phyloP scores from a whole-genome alignment of 805 yeast genomes.

The Spathaspora girioi region DNA sequence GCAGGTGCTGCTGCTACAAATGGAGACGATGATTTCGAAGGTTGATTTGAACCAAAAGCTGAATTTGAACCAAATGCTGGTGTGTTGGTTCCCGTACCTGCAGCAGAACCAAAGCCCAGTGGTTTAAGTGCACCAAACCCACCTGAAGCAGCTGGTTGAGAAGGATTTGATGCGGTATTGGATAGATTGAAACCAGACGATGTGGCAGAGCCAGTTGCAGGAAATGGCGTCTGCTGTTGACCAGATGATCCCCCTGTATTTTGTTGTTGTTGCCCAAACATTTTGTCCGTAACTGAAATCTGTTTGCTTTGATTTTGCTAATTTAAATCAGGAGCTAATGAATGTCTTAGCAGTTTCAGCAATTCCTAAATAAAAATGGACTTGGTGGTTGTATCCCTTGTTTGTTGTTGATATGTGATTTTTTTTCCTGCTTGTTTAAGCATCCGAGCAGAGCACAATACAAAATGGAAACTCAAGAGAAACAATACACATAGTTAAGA shows the following conservation, averaged over 20 bases:
- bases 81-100: constrained; percentile 4
- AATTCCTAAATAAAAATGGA: no score
- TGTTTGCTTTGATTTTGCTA: no score
- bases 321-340: neutral
- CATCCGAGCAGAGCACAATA: no score
- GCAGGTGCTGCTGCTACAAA: constrained; percentile 4
- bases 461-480: no score
- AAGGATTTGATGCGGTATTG: neutral
- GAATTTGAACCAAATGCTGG: constrained; percentile 10
- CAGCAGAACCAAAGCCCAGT: constrained; percentile 12
- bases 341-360: neutral
- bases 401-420: no score
- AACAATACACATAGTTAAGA: no score
- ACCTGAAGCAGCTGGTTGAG: constrained; percentile 2
- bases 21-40: constrained; percentile 10
- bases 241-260: neutral
- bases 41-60: constrained; percentile 3
- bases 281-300: neutral
- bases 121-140: constrained; percentile 12
- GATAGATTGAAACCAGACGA: constrained; percentile 10
- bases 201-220: neutral
- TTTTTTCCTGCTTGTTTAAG: no score
- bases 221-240: neutral
- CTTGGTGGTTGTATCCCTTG: no score
- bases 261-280: constrained; percentile 3